Base-by-base conservation (phyloP, 352 stramenopile genomes). In the Hyaloperonospora arabidopsidis region DNA sequence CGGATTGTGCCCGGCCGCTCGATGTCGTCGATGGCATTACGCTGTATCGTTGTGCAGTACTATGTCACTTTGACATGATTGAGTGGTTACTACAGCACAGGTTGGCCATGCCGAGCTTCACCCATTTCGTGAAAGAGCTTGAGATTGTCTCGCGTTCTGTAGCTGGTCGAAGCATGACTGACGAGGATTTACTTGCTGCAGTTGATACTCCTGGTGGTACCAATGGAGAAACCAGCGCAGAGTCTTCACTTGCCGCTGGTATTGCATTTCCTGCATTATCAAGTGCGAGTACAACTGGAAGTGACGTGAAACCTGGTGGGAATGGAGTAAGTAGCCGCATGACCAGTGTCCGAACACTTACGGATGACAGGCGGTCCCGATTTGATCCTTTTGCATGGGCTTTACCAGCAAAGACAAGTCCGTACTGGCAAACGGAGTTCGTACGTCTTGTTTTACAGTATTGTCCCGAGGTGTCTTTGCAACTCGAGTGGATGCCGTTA, bases 401-500 rank as follows among this genome's bases (percentile, higher is more conserved):
- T 2, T 46, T 72, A 10, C 65, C 63, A 15, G 49, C 52, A 1
- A 76, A 72, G 35, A 64, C 51, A 14, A 67, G 46, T 15, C 52
- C 61, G 12, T 57, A 55, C 10, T 74, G 65, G 65, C 49, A 72
- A 15, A 52, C 13, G 0, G 66, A 54, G 34, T 68, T 72, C 19
- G 45, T 67, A 15, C 52, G 32, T 1, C 52, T 76, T 1, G 58
- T 44, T 10, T 14, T 65, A 0, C 38, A 65, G 17, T 72, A 70
- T 48, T 60, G 36, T 8, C 56, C 68, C 1, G 50, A 63, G 21
- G 53, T 53, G 10, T 25, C 63, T 7, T 34, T 58, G 5, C 52
- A 53, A 15, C 49, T 72, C 14, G 62, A 77, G 15, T 63, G 57
- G 56, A 45, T 70, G 23, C 65, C 68, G 25, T 59, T 77, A 0